Evolutionary conservation across 176 grass and related monocot genomes (phyloP).

Genomic region (Oryza glumipatula): DNA sequence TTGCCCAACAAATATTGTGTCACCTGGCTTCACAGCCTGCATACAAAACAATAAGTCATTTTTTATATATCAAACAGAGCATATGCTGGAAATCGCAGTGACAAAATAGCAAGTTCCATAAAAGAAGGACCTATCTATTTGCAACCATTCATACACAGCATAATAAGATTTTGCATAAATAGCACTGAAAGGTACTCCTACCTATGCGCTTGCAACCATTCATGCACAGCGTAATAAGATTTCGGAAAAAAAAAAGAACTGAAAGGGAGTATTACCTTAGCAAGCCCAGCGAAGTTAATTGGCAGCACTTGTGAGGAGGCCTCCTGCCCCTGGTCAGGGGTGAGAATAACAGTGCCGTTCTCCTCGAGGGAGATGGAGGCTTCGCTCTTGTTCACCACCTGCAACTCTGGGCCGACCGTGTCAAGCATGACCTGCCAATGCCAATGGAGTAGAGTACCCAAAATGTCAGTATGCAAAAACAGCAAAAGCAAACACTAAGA

Average conservation of each 20-base stretch:
- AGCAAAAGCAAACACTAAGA: not conserved
- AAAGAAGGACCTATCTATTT: not conserved
- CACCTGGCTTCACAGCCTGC: constrained; percentile 85
- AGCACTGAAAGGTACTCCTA: not conserved
- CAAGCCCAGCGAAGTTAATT: constrained; percentile 86
- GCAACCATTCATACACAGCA: not conserved
- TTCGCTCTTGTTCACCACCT: constrained; percentile 89
- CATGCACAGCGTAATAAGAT: constrained; percentile 4
- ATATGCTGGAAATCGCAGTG: not conserved
- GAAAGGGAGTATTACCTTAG: constrained; percentile 51
- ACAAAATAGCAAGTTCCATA: not conserved
- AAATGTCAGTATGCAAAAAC: not conserved
- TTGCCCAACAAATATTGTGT: constrained; percentile 95
- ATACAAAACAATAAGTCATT: constrained; percentile 1
- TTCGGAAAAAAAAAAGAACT: not conserved
- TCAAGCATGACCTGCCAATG: constrained; percentile 84
- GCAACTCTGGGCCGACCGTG: constrained; percentile 90
- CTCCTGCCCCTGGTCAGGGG: constrained; percentile 69
- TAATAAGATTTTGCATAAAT: not conserved
- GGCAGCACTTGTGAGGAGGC: constrained; percentile 80
- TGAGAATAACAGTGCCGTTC: constrained; percentile 74
- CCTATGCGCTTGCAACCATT: not conserved
- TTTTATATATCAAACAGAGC: not conserved
- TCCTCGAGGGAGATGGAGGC: constrained; percentile 83
- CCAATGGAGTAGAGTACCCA: not conserved